Percentiles rank a stretch among this genome's conserved stretches.
These are phyloP conservation scores for Cyberlindnera sargentensis DNA, from an alignment of 805 yeast species.

Conservation along the genomic window DNA sequence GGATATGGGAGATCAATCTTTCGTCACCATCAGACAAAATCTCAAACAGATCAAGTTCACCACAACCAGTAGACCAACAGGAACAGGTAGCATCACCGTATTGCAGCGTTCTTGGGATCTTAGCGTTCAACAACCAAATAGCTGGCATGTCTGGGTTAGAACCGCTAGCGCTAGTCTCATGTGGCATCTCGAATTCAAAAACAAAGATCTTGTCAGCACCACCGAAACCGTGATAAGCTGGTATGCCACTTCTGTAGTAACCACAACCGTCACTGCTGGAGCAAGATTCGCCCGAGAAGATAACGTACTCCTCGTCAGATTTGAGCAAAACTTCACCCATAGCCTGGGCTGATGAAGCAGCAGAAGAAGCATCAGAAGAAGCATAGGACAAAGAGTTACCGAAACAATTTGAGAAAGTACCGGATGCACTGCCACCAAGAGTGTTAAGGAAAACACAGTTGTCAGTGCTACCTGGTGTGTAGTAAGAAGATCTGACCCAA, in stretches of 20 bases:
- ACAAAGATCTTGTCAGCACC: slow-evolving; percentile 82
- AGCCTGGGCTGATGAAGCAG: slow-evolving; percentile 61
- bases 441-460: slow-evolving; percentile 82
- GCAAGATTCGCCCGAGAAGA: slow-evolving; percentile 71
- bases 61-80: slow-evolving; percentile 97
- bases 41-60: slow-evolving; percentile 95
- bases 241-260: slow-evolving; percentile 74
- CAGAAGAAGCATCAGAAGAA: slow-evolving; percentile 68
- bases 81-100: slow-evolving; percentile 84
- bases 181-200: slow-evolving; percentile 93
- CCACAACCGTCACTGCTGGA: slow-evolving; percentile 57
- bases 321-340: slow-evolving; percentile 60
- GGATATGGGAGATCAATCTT: slow-evolving; percentile 75
- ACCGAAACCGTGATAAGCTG: slow-evolving; percentile 91
- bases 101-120: slow-evolving; percentile 93
- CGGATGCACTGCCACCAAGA: slow-evolving; percentile 85
- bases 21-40: slow-evolving; percentile 69
- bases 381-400: slow-evolving; percentile 91
- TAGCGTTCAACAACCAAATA: slow-evolving; percentile 90
- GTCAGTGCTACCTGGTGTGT: slow-evolving; percentile 60
- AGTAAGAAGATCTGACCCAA: slow-evolving; percentile 77
- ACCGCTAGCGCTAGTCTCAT: slow-evolving; percentile 38
- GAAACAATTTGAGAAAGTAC: slow-evolving; percentile 77
- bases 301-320: slow-evolving; percentile 74
- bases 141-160: slow-evolving; percentile 95